Percentiles rank a stretch among this genome's conserved stretches.
These are phyloP conservation scores for Geranium rotundifolium DNA, from an alignment of 345 rosid species.

Conservation along the genomic window DNA sequence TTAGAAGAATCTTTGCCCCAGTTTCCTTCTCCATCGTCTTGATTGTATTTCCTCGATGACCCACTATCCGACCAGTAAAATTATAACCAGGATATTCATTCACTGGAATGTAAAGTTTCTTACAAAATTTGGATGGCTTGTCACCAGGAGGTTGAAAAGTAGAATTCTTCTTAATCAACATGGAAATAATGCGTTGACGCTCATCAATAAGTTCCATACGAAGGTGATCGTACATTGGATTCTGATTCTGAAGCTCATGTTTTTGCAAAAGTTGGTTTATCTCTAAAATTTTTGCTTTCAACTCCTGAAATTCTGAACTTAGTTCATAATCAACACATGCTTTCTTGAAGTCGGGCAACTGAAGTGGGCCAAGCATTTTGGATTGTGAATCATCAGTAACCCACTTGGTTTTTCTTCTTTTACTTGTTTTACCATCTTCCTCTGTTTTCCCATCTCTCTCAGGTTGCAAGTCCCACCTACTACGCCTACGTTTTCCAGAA, in stretches of 20 bases:
- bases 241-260: constrained; percentile 6
- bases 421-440: constrained; percentile 5
- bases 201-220: constrained; percentile 8
- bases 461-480: constrained; percentile 8
- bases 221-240: constrained; percentile 1
- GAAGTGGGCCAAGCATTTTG: constrained; percentile 16
- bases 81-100: constrained; percentile 20
- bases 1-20: constrained; percentile 19
- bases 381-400: constrained; percentile 5
- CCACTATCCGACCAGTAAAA: constrained; percentile 16
- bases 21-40: constrained; percentile 26
- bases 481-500: constrained; percentile 11
- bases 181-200: constrained; percentile 8
- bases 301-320: constrained; percentile 11
- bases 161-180: constrained; percentile 12
- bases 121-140: constrained; percentile 10
- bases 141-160: constrained; percentile 5
- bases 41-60: constrained; percentile 16
- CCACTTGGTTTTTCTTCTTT: constrained; percentile 21
- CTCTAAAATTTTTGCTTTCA: constrained; percentile 14
- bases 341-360: constrained; percentile 13
- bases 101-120: constrained; percentile 18
- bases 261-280: constrained; percentile 11
- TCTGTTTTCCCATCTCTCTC: constrained; percentile 3
- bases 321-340: constrained; percentile 1